phyloP scores from a whole-genome alignment of 495 filamentous ascomycete genomes.

The Aspergillus bridgeri region DNA sequence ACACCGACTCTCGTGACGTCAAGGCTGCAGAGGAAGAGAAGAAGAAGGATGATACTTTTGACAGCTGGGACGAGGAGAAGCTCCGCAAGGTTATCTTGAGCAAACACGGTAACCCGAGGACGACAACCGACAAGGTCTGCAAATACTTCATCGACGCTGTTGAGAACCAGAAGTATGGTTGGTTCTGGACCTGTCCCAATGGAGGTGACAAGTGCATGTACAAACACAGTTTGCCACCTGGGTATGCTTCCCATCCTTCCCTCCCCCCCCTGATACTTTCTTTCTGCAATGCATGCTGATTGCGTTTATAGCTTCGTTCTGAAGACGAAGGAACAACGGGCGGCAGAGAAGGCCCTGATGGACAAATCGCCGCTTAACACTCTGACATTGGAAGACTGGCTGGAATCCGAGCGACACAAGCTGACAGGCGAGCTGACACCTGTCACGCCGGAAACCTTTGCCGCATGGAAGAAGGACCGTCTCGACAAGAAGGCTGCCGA shows the following conservation, averaged over 20 bases:
- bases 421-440: conserved; percentile 87
- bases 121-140: conserved; percentile 97
- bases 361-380: conserved; percentile 95
- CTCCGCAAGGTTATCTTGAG: conserved; percentile 82
- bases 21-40: conserved; percentile 63
- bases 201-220: conserved; percentile 99
- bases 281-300: conserved; percentile 21
- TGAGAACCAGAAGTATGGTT: conserved; percentile 97
- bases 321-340: conserved; percentile 96
- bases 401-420: conserved; percentile 92
- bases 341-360: conserved; percentile 93
- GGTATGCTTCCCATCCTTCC: conserved; percentile 58
- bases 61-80: conserved; percentile 97
- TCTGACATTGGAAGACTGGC: conserved; percentile 93
- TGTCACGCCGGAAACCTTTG: conserved; percentile 87
- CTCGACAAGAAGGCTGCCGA: conserved; percentile 95
- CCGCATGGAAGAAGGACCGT: conserved; percentile 91
- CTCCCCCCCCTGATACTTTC: neutral
- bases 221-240: conserved; percentile 88
- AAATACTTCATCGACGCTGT: conserved; percentile 98
- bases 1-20: conserved; percentile 77
- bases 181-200: conserved; percentile 98
- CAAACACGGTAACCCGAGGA: conserved; percentile 96
- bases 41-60: conserved; percentile 90
- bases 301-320: conserved; percentile 69